Conservation (phyloP, 1,284 basidiomycete species). For the Somion occarium region DNA sequence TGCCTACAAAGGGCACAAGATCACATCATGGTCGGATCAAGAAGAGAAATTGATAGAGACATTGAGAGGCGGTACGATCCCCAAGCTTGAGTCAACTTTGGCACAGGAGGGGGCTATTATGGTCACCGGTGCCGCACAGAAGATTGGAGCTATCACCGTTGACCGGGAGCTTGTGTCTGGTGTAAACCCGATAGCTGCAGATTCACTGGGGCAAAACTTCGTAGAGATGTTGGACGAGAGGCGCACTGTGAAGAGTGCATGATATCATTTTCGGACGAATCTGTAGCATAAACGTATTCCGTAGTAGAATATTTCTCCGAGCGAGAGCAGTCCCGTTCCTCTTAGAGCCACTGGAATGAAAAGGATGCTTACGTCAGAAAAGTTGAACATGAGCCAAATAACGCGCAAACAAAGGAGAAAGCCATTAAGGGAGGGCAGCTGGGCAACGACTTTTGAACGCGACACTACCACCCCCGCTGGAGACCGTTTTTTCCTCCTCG, state of each 20-base stretch:
- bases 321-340: background rate
- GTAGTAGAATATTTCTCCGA: background rate
- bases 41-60: slow-evolving; percentile 22
- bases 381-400: slow-evolving; percentile 30
- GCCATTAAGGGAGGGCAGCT: slow-evolving; percentile 8
- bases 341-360: background rate
- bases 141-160: slow-evolving; percentile 19
- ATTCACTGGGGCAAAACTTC: slow-evolving; percentile 17
- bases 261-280: background rate
- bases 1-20: slow-evolving; percentile 25
- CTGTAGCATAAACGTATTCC: background rate
- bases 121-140: slow-evolving; percentile 17
- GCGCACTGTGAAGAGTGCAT: background rate
- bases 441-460: slow-evolving; percentile 10
- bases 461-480: slow-evolving; percentile 1
- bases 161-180: slow-evolving; percentile 22
- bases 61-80: slow-evolving; percentile 19
- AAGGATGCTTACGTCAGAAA: slow-evolving; percentile 19
- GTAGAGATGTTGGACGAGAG: slow-evolving; percentile 17
- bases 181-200: slow-evolving; percentile 22
- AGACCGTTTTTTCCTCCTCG: background rate
- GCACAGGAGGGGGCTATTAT: slow-evolving; percentile 21
- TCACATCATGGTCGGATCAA: slow-evolving; percentile 25
- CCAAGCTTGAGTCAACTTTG: slow-evolving; percentile 22
- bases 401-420: slow-evolving; percentile 26